Evolutionary conservation across 495 filamentous ascomycete genomes (phyloP).

Genomic region (Hypoxylon lienhwacheense): DNA sequence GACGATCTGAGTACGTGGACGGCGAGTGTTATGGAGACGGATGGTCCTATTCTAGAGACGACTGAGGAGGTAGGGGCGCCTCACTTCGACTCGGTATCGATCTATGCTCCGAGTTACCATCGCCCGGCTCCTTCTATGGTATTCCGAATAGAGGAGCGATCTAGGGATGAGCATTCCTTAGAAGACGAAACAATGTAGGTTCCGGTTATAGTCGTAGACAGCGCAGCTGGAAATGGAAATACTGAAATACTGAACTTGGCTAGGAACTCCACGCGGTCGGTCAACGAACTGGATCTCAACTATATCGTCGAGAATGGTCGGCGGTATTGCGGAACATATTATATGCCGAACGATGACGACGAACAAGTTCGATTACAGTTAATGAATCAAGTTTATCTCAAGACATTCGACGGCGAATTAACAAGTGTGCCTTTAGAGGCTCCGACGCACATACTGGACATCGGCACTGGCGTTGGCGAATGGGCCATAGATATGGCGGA

Average conservation of each 20-base stretch:
- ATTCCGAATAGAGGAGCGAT: constrained; percentile 32
- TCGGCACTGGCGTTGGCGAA: constrained; percentile 70
- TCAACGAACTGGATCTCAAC: constrained; percentile 58
- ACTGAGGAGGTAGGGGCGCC: constrained; percentile 29
- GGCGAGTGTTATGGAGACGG: constrained; percentile 23
- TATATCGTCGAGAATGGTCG: constrained; percentile 65
- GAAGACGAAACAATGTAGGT: constrained; percentile 53
- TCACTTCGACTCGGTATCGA: constrained; percentile 30
- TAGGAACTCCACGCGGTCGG: constrained; percentile 54
- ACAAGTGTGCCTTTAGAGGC: constrained; percentile 60
- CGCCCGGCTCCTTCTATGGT: constrained; percentile 39
- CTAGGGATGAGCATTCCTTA: constrained; percentile 32
- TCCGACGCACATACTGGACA: constrained; percentile 62
- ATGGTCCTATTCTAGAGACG: constrained; percentile 22
- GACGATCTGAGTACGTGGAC: constrained; percentile 37
- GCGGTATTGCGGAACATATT: constrained; percentile 69
- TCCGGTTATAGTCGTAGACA: neutral
- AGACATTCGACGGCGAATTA: constrained; percentile 60
- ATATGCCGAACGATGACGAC: constrained; percentile 74
- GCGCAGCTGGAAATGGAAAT: constrained; percentile 8
- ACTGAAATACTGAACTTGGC: too few relatives aligned
- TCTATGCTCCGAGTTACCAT: constrained; percentile 37
- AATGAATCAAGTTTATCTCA: constrained; percentile 65
- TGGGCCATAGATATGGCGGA: constrained; percentile 77
- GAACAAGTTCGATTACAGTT: constrained; percentile 74